Percentiles rank a stretch among this genome's conserved stretches.
phyloP scores from a whole-genome alignment of 2,329 filamentous ascomycete species.

The Ophiocordyceps unilateralis region DNA sequence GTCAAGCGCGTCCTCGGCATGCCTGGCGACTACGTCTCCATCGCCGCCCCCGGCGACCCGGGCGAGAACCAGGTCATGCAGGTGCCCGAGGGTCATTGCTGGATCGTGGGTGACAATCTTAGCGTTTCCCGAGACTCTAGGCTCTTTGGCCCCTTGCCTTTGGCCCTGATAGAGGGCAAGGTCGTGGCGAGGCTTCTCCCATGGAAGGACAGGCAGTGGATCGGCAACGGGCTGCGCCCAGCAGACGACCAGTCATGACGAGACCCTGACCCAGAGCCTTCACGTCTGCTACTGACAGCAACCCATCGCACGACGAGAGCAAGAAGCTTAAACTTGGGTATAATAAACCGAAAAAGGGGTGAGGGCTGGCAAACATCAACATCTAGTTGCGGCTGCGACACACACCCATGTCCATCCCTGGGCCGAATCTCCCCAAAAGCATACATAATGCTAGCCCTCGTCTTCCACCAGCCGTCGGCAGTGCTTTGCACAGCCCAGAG shows the following conservation, averaged over 20 bases:
- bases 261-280: too few relatives aligned
- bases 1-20: conserved; percentile 68
- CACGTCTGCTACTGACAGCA: not conserved
- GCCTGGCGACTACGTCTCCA: conserved; percentile 58
- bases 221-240: conserved; percentile 25
- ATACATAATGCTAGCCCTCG: conserved; percentile 8
- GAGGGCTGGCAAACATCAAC: conserved; percentile 7
- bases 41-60: conserved; percentile 38
- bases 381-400: conserved; percentile 18
- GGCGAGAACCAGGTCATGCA: conserved; percentile 24
- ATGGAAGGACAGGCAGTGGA: conserved; percentile 30
- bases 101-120: conserved; percentile 78
- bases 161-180: conserved; percentile 73
- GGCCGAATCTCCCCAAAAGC: conserved; percentile 3
- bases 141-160: conserved; percentile 67
- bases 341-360: conserved; percentile 6
- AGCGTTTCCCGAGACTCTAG: conserved; percentile 73
- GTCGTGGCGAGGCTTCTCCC: conserved; percentile 48
- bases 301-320: not conserved
- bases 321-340: conserved; percentile 2
- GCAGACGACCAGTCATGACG: conserved; percentile 4
- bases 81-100: conserved; percentile 86
- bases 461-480: conserved; percentile 11
- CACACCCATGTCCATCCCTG: conserved; percentile 3
- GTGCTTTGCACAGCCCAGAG: conserved; percentile 16